Evolutionary conservation across 805 yeast genomes (phyloP).

Genomic region (Wickerhamomyces pijperi): DNA sequence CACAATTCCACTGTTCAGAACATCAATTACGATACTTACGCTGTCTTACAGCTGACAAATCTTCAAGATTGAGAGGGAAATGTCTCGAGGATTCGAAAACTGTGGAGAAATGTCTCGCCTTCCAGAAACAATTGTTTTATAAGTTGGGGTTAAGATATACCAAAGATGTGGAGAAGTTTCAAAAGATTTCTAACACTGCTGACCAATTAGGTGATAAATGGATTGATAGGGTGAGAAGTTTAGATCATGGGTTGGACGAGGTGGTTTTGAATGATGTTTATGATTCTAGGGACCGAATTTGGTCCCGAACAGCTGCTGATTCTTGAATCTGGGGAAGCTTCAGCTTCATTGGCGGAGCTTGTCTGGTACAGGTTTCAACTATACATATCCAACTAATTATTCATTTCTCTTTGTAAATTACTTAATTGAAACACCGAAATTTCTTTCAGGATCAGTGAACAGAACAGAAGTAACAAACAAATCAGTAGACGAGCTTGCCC

Average conservation of each 20-base stretch:
- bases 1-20: background rate
- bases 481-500: no score
- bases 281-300: slow-evolving; percentile 10
- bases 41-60: background rate
- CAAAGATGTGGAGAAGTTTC: slow-evolving; percentile 3
- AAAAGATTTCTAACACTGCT: slow-evolving; percentile 7
- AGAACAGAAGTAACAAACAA: no score
- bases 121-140: slow-evolving; percentile 10
- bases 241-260: slow-evolving; percentile 1
- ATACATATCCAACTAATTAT: no score
- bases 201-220: slow-evolving; percentile 11
- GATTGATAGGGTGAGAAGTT: slow-evolving; percentile 2
- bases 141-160: slow-evolving; percentile 9
- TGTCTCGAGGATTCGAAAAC: slow-evolving; percentile 7
- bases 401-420: no score
- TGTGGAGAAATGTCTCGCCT: slow-evolving; percentile 9
- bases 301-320: no score
- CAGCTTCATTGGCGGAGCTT: no score
- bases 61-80: slow-evolving; percentile 3
- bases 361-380: no score
- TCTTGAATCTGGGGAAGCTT: no score
- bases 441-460: no score
- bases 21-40: background rate
- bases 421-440: no score
- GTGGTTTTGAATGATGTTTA: slow-evolving; percentile 6